phyloP scores from a whole-genome alignment of 2,329 filamentous ascomycete species.

The Penicillium glabrum region DNA sequence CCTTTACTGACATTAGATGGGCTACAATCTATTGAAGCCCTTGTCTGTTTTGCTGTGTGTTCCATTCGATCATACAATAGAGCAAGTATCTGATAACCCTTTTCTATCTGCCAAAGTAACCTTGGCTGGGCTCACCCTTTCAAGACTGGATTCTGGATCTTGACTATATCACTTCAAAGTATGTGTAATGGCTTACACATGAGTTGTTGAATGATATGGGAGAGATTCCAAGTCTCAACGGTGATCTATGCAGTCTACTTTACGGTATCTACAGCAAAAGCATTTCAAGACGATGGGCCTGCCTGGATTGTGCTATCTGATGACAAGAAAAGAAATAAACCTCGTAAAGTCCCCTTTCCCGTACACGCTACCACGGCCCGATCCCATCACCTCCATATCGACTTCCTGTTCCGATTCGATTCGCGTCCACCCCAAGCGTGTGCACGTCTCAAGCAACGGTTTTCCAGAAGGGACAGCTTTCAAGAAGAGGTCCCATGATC shows the following conservation, averaged over 20 bases:
- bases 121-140: too few species aligned
- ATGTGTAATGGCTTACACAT: not conserved
- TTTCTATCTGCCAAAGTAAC: not conserved
- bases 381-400: not conserved
- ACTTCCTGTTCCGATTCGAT: conserved; percentile 1
- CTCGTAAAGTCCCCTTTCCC: conserved; percentile 13
- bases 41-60: conserved; percentile 15
- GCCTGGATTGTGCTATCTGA: conserved; percentile 27
- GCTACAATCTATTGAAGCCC: too few species aligned
- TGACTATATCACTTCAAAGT: too few species aligned
- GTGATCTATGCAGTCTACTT: not conserved
- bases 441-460: not conserved
- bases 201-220: not conserved
- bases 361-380: not conserved
- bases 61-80: conserved; percentile 27
- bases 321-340: conserved; percentile 16
- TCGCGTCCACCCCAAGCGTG: not conserved
- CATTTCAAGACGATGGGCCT: conserved; percentile 11
- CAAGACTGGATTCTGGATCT: too few species aligned
- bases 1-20: too few species aligned
- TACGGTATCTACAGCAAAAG: conserved; percentile 1
- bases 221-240: not conserved
- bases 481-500: not conserved
- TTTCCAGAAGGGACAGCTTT: not conserved
- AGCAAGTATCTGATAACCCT: conserved; percentile 23